Evolutionary conservation across 1,284 basidiomycete species (phyloP), one percentile per base, ranked within the genome.

Genomic region (Sphaerobolus stellatus): DNA sequence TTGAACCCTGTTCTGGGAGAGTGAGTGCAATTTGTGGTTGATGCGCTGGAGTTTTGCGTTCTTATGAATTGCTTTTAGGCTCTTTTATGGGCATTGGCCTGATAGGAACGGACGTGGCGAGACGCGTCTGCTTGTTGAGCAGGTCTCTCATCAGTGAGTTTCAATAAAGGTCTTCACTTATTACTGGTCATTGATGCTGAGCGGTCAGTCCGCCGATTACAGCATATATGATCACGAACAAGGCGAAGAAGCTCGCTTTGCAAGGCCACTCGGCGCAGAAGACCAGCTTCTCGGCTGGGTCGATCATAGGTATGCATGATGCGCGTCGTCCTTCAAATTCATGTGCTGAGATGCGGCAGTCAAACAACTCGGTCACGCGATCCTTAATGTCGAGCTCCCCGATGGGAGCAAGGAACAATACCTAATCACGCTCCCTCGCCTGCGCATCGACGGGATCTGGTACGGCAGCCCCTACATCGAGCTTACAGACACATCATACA

Each of bases 1-100:
- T 79, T 98, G 58, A 98, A 98, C 70, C 95, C 95, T 33, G 92
- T 96, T 13, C 88, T 98, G 27, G 95, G 94, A 71, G 92, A 95
- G 87, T 90, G 65, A 62, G 88, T 81, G n/a, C n/a, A 3, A 29
- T n/a, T 31, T 43, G 34, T 45, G 30, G 34, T 24, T 22, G 14
- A 31, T 18, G 43, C 24, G 24, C 27, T 38, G 18, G 33, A 18
- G 11, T 36, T 36, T 36, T 36, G 33, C 25, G 20, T 16, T 11
- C 46, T 48, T 13, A 48, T 24, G 11, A 16, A 24, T 13, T 18
- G n/a, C 38, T 16, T 38, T 13, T 49, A 89, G 88, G 68, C 76
- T 94, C 36, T 98, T 98, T 76, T 94, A 94, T 62, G 96, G 96
- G 47, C 71, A 78, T 58, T 99, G 96, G 95, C 90, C 94, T 1